Evolutionary conservation across 805 yeast genomes (phyloP).

Genomic region (Diddensiella transvaalensis): DNA sequence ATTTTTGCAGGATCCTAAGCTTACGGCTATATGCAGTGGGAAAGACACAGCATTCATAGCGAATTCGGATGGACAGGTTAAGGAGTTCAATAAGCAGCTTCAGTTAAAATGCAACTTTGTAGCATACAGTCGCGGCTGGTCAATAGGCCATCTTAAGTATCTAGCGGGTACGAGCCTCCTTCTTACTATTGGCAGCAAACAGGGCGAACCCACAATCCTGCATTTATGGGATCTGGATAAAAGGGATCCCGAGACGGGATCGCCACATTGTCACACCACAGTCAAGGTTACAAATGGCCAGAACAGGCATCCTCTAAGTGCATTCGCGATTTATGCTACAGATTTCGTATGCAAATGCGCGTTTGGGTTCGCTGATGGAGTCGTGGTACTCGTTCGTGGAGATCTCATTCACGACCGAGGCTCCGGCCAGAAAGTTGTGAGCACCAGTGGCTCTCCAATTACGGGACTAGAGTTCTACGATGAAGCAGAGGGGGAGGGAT

Average conservation of each 20-base stretch:
- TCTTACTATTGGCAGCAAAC: constrained; percentile 65
- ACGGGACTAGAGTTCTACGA: constrained; percentile 65
- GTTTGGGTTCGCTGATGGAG: constrained; percentile 81
- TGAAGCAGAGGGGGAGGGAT: constrained; percentile 37
- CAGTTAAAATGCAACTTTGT: constrained; percentile 47
- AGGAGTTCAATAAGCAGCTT: constrained; percentile 52
- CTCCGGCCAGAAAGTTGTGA: constrained; percentile 76
- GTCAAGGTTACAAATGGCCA: constrained; percentile 62
- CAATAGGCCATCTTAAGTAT: constrained; percentile 54
- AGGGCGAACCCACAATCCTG: constrained; percentile 64
- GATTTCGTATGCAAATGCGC: constrained; percentile 39
- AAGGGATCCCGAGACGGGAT: constrained; percentile 23
- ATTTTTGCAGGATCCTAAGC: constrained; percentile 50
- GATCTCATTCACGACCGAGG: constrained; percentile 87
- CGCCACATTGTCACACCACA: constrained; percentile 54
- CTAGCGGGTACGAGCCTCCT: constrained; percentile 50
- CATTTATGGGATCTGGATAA: constrained; percentile 71
- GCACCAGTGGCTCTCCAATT: constrained; percentile 63
- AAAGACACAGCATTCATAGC: constrained; percentile 58
- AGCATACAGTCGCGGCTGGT: constrained; percentile 65
- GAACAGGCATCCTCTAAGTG: constrained; percentile 77
- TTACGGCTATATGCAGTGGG: constrained; percentile 62
- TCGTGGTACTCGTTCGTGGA: constrained; percentile 77
- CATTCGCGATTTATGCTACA: constrained; percentile 57
- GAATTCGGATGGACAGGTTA: constrained; percentile 48